A percentile compares a stretch with the other conserved stretches of the same genome.
Conservation (phyloP, 2,329 filamentous ascomycete species). For the Hortaea werneckii region DNA sequence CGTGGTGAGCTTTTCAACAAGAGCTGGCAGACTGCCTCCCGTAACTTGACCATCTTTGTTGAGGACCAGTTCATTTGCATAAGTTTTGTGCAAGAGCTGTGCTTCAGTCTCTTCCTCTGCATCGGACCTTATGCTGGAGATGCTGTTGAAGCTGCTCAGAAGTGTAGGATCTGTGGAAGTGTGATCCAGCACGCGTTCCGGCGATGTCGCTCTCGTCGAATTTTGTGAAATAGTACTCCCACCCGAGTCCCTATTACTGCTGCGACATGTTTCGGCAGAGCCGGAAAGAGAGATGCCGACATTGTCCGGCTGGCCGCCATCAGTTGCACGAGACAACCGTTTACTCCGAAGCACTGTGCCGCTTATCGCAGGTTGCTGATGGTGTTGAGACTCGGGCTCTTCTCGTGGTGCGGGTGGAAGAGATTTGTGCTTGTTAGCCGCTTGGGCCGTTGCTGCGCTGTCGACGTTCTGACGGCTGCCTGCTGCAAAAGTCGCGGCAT, state of each 20-base stretch:
- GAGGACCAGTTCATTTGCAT: constrained; percentile 78
- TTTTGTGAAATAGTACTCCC: constrained; percentile 68
- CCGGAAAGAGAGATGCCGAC: constrained; percentile 66
- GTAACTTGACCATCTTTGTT: constrained; percentile 95
- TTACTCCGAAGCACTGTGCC: constrained; percentile 6
- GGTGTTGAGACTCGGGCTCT: constrained; percentile 4
- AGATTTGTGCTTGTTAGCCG: background rate
- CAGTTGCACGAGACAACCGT: constrained; percentile 6
- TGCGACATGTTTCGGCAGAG: constrained; percentile 68
- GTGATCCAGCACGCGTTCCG: constrained; percentile 50
- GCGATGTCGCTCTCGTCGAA: constrained; percentile 81
- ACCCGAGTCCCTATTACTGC: constrained; percentile 64
- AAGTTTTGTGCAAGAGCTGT: constrained; percentile 82
- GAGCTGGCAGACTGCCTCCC: constrained; percentile 76
- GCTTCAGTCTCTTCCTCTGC: constrained; percentile 71
- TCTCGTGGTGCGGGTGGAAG: background rate
- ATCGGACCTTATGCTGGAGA: constrained; percentile 56
- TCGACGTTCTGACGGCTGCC: background rate
- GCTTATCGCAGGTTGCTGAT: constrained; percentile 7
- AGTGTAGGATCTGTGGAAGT: constrained; percentile 42
- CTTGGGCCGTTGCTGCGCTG: background rate
- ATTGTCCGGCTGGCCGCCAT: constrained; percentile 41
- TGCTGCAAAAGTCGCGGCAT: constrained; percentile 2
- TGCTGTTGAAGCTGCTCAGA: constrained; percentile 53
- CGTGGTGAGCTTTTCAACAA: constrained; percentile 89